Base-by-base conservation (phyloP, 768 basidiomycete genomes). In the Suillus ampliporus region DNA sequence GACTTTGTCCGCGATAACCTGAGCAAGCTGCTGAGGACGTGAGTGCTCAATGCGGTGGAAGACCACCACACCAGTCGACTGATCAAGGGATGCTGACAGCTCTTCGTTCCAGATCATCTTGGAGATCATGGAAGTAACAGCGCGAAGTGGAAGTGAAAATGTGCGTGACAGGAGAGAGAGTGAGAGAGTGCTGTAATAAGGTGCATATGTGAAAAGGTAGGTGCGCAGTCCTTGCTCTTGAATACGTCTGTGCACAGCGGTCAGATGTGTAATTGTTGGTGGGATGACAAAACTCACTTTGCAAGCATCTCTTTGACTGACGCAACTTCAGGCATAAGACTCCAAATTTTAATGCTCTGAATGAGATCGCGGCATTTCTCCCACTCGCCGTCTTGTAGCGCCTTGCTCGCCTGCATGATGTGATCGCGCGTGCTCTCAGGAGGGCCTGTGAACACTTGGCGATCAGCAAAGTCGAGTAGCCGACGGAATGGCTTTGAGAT, bases 91-190 rank as follows among this genome's bases (percentile, higher is more conserved):
- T 3, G 97, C 97, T 1, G 91, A 83, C 13, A 99, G 82, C 72
- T 98, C 95, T 70, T 98, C 97, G 71, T 85, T 94, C 94, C 96
- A 98, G 69, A 99, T 97, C 97, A 99, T 98, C 77, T 95, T 56
- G 17, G 54, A 56, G 26, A 56, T 56, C 54, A 40, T 56, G 14
- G 95, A 94, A 9, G 90, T 94, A 5, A 98, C 94, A 5, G 89
- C 80, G 46, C 90, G 86, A 54, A 89, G 77, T 4, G 96, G 85
- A 35, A 99, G 82, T 10, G 89, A 89, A 80, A 99, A 98, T 1
- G 94, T 96, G 52, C 86, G 84, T 11, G 96, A 89, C 38, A 99
- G 87, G 57, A 96, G 84, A 0, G 89, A 85, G 50, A 99, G 84
- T 1, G 97, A 98, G 41, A 98, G 83, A 14, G 94, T 92, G 71